Base-by-base conservation (phyloP, 2,329 filamentous ascomycete species). In the Trichoderma guizhouense region DNA sequence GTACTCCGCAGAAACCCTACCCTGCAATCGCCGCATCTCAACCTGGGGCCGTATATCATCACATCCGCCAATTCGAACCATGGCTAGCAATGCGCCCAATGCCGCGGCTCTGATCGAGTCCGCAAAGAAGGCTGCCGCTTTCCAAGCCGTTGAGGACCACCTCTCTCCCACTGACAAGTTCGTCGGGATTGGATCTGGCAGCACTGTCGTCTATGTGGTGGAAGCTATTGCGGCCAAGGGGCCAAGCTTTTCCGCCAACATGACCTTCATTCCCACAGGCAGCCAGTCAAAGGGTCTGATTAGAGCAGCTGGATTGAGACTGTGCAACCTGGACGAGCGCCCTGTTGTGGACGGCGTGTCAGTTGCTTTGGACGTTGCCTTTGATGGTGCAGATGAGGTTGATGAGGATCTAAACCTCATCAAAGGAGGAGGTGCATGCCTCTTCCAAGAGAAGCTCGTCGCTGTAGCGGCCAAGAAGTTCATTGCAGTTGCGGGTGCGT, bases 391-490 rank as follows among this genome's bases (percentile, higher is more conserved):
- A 5, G 96, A 99, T 80, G 96, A 99, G 84, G 94, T 99, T 36
- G 96, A 99, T 80, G 91, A 93, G 61, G 93, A 97, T 67, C 84
- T 99, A 73, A 99, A 98, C 83, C 94, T 95, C 79, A 98, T 99
- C 85, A 98, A 98, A 85, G 96, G 96, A 69, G 96, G 96, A 64
- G 96, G 96, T 72, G 96, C 94, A n/a, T 99, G 96, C 82, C 84
- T 98, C 71, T 97, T 97, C 84, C 96, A 98, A 82, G 96, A 99
- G 84, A 99, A 99, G 85, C 86, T 99, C 43, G 95, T 99, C 5
- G 95, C 95, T 6, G 89, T 93, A 73, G 89, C 92, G 64, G 92
- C 94, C 4, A 92, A 90, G 82, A 93, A 93, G 79, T 97, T 98
- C 78, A 87, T 98, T 74, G 95, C 93, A 77, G 93, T 97, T 72